Evolutionary conservation across 2,329 filamentous ascomycete species (phyloP).

Genomic region (Venturiaceae sp.): DNA sequence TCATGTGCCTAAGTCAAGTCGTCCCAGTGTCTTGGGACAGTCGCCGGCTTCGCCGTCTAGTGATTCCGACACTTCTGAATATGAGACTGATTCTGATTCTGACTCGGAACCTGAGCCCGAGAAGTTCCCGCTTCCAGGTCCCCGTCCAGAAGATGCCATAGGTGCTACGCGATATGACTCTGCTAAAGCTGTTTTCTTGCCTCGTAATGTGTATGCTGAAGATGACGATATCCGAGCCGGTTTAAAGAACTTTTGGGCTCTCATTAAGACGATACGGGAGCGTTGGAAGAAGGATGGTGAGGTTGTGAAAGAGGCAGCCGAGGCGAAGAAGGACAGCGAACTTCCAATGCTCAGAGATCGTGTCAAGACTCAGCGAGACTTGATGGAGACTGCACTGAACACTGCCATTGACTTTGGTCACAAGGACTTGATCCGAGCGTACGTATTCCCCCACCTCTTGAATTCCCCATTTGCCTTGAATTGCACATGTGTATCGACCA

Average conservation of each 20-base stretch:
- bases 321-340: slow-evolving; percentile 44
- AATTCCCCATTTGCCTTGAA: neutral
- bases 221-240: slow-evolving; percentile 44
- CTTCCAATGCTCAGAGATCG: slow-evolving; percentile 45
- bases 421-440: slow-evolving; percentile 33
- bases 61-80: slow-evolving; percentile 35
- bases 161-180: slow-evolving; percentile 48
- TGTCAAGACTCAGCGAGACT: slow-evolving; percentile 47
- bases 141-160: slow-evolving; percentile 41
- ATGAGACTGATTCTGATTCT: slow-evolving; percentile 35
- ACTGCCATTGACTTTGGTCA: slow-evolving; percentile 36
- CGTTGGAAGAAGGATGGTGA: slow-evolving; percentile 50
- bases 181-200: slow-evolving; percentile 51
- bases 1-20: slow-evolving; percentile 6
- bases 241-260: slow-evolving; percentile 48
- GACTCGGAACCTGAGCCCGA: slow-evolving; percentile 44
- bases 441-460: slow-evolving; percentile 16
- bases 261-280: slow-evolving; percentile 50
- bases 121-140: slow-evolving; percentile 42
- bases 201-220: slow-evolving; percentile 39
- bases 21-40: neutral
- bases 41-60: slow-evolving; percentile 12
- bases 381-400: slow-evolving; percentile 42
- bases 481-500: slow-evolving; percentile 2
- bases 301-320: slow-evolving; percentile 47